Percentiles rank a stretch among this genome's conserved stretches.
phyloP scores from a whole-genome alignment of 2,329 filamentous ascomycete genomes.

The Annulohypoxylon truncatum region DNA sequence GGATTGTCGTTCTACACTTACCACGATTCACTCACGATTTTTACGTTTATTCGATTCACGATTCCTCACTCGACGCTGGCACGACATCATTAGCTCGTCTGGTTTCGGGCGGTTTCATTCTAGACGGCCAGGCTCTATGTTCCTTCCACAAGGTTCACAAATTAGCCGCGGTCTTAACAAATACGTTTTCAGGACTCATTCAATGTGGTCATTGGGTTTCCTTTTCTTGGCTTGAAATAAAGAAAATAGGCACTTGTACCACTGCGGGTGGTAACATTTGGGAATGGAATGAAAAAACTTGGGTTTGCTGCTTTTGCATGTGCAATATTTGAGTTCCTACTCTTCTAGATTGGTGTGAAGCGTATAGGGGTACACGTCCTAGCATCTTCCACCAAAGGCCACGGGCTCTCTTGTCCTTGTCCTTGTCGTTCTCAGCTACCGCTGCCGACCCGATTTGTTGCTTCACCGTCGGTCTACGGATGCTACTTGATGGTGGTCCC shows the following conservation, averaged over 20 bases:
- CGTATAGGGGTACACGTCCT: neutral
- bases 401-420: neutral
- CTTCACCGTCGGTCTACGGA: neutral
- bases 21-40: constrained; percentile 35
- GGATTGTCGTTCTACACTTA: constrained; percentile 6
- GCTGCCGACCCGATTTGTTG: neutral
- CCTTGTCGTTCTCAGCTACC: neutral
- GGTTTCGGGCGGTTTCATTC: constrained; percentile 4
- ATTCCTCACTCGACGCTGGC: constrained; percentile 28
- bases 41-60: constrained; percentile 42
- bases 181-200: constrained; percentile 18
- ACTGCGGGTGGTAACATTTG: constrained; percentile 23
- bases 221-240: constrained; percentile 30
- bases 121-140: constrained; percentile 2
- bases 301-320: constrained; percentile 23
- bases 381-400: neutral
- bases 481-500: constrained; percentile 4
- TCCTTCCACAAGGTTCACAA: neutral
- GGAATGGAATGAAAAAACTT: constrained; percentile 32
- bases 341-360: neutral
- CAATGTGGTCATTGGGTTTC: constrained; percentile 14
- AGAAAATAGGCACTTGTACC: constrained; percentile 30
- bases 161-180: constrained; percentile 6
- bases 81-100: constrained; percentile 9
- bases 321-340: constrained; percentile 12